Percentiles rank a stretch among this genome's conserved stretches.
Conservation (phyloP, 371 early-diverging fungal genomes). For the Nematocida sp. region DNA sequence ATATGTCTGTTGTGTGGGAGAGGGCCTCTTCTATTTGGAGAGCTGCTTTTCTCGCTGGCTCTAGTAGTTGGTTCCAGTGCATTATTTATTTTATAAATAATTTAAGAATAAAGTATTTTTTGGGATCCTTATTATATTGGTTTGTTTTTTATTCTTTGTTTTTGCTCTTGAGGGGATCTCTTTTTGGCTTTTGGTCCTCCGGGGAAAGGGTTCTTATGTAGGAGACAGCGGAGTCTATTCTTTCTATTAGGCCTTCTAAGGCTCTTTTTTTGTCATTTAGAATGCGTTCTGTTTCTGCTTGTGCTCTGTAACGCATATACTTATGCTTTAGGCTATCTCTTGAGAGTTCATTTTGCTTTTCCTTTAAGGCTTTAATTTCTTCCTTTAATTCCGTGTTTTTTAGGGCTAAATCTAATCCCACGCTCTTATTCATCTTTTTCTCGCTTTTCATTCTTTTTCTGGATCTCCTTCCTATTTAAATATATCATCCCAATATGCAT, state of each 20-base stretch:
- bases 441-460: constrained; percentile 8
- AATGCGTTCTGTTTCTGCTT: constrained; percentile 30
- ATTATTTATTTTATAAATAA: no score
- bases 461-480: not conserved
- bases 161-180: not conserved
- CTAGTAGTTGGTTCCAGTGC: not conserved
- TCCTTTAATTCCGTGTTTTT: constrained; percentile 52
- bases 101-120: no score
- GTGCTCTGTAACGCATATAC: constrained; percentile 22
- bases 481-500: not conserved
- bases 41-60: not conserved
- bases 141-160: not conserved
- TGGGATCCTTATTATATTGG: constrained; percentile 15
- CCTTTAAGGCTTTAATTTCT: constrained; percentile 31
- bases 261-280: constrained; percentile 10
- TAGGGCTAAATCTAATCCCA: constrained; percentile 24
- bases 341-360: constrained; percentile 25
- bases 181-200: no score
- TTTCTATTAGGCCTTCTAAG: not conserved
- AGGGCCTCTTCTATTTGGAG: not conserved
- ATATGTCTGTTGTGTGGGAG: constrained; percentile 1
- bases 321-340: constrained; percentile 31
- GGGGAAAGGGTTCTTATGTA: no score
- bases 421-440: no score
- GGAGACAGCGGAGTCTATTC: constrained; percentile 3